phyloP scores from a whole-genome alignment of 495 filamentous ascomycete species.

The Ramalina peruviana region DNA sequence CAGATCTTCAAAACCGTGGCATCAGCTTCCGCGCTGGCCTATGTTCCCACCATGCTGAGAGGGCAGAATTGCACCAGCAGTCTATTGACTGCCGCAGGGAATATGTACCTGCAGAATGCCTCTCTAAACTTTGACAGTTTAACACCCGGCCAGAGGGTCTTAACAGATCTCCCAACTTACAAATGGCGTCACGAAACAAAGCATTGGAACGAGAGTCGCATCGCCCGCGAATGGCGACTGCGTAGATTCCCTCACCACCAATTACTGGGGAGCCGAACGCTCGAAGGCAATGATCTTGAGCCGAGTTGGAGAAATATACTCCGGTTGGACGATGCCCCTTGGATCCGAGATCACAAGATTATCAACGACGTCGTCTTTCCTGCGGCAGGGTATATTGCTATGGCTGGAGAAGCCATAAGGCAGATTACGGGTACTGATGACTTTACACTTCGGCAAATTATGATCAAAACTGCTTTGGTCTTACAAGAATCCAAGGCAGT shows the following conservation, averaged over 20 bases:
- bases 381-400: conserved; percentile 31
- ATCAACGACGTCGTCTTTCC: conserved; percentile 32
- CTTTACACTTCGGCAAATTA: conserved; percentile 17
- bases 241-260: conserved; percentile 19
- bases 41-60: conserved; percentile 23
- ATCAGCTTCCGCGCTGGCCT: conserved; percentile 14
- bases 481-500: conserved; percentile 12
- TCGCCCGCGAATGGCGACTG: conserved; percentile 18
- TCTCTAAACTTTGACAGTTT: conserved; percentile 17
- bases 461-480: conserved; percentile 20
- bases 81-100: conserved; percentile 22
- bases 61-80: conserved; percentile 22
- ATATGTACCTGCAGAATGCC: conserved; percentile 24
- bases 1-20: not conserved
- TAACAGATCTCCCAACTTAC: conserved; percentile 24
- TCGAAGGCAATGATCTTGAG: conserved; percentile 17
- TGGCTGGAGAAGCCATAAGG: conserved; percentile 31
- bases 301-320: conserved; percentile 27
- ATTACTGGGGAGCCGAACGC: conserved; percentile 20
- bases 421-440: conserved; percentile 23
- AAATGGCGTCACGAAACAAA: conserved; percentile 22
- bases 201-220: conserved; percentile 23
- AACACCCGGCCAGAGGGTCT: conserved; percentile 8
- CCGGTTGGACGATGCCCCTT: conserved; percentile 11
- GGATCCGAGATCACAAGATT: conserved; percentile 18